phyloP scores from a whole-genome alignment of 2,329 filamentous ascomycete species.

The Arthrobotrys megalospora region DNA sequence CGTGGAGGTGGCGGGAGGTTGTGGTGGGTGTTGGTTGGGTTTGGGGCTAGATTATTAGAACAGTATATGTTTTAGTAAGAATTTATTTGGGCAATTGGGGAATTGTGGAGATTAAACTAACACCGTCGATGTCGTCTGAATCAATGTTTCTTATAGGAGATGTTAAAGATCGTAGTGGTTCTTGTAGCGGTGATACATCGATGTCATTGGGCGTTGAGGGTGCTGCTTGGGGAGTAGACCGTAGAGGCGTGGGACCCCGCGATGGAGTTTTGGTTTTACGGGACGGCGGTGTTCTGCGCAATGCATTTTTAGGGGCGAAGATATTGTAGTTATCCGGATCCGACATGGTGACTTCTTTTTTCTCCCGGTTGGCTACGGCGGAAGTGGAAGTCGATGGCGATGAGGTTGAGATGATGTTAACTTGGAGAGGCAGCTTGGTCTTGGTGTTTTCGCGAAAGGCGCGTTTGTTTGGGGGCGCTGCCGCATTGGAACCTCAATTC shows the following conservation, averaged over 20 bases:
- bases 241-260: slow-evolving; percentile 25
- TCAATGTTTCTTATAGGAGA: slow-evolving; percentile 39
- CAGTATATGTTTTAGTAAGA: not conserved
- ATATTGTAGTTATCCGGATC: slow-evolving; percentile 40
- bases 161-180: slow-evolving; percentile 37
- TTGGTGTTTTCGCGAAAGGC: slow-evolving; percentile 17
- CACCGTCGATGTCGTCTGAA: slow-evolving; percentile 21
- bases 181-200: slow-evolving; percentile 17
- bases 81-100: not conserved
- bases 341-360: slow-evolving; percentile 17
- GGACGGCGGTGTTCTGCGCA: slow-evolving; percentile 42
- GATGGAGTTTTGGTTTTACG: not conserved
- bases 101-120: not conserved
- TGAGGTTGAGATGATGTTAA: slow-evolving; percentile 16
- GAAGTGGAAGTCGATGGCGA: not conserved
- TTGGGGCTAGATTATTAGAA: slow-evolving; percentile 5
- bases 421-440: slow-evolving; percentile 5
- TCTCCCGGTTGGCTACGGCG: not conserved
- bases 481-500: slow-evolving; percentile 19
- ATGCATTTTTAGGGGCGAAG: slow-evolving; percentile 44
- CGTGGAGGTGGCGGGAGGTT: slow-evolving; percentile 25
- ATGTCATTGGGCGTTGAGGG: slow-evolving; percentile 8
- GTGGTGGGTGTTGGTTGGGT: slow-evolving; percentile 29
- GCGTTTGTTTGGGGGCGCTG: slow-evolving; percentile 49
- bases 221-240: slow-evolving; percentile 8